Evolutionary conservation across 2,329 filamentous ascomycete genomes (phyloP), one percentile per base, ranked within the genome.

Genomic region (Rutstroemia sp.): DNA sequence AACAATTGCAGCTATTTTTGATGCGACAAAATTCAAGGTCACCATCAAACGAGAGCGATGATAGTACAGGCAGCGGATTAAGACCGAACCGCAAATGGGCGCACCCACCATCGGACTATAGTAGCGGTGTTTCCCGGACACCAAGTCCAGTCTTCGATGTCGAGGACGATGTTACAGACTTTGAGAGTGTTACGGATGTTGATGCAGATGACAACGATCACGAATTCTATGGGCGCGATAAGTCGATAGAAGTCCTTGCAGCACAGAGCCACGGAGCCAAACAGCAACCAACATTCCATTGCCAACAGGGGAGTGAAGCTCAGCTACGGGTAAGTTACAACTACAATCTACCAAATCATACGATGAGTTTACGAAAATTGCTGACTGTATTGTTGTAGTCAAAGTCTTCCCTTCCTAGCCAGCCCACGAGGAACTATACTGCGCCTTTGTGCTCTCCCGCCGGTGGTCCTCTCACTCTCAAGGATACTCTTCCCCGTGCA

Each of bases 131-230:
- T 21, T 44, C 52, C 8, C 41, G 52, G n/a, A 49, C 52, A 19
- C 45, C 52, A n/a, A 54, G 52, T 42, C 52, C 45, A 16, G 52
- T 34, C 3, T 54, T 54, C 25, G 52, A 54, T 19, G 45, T 49
- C 23, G 52, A 54, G 16, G 45, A 54, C 17, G 34, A 49, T n/a
- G 30, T 46, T 9, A 49, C 42, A 19, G 42, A 45, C 19, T 45
- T 45, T 12, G 42, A 45, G 10, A 45, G 42, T 19, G 19, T 54
- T 17, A 49, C 52, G 25, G 45, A 49, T 34, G 27, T 54, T 21
- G 44, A 54, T 5, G 44, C n/a, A 10, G 52, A 48, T 34, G 17
- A 38, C 8, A 25, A 54, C 5, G 38, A 30, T 42, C 42, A 48
- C 10, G 30, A 39, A 19, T 41, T 41, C 17, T 16, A 19, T 9